Conservation (phyloP, 176 grass and related monocot species). For the Carex myosuroides region DNA sequence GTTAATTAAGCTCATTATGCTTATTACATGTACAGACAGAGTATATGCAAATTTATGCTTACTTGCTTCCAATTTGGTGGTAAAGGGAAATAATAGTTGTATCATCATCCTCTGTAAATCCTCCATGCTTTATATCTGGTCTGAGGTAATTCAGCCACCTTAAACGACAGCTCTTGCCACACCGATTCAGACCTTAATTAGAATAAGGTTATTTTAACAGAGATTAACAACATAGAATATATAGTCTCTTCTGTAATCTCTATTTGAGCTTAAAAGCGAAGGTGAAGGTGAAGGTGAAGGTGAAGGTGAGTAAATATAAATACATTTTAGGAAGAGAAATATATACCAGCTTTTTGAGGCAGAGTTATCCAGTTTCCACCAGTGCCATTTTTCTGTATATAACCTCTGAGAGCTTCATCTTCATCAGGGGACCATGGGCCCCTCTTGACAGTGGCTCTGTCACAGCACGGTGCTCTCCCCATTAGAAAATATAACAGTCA, state of each 20-base stretch:
- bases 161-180: conserved; percentile 84
- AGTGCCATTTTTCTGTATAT: conserved; percentile 53
- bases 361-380: conserved; percentile 92
- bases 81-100: conserved; percentile 59
- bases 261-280: too few species aligned
- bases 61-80: conserved; percentile 64
- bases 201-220: not conserved
- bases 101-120: conserved; percentile 81
- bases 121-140: conserved; percentile 75
- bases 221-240: not conserved
- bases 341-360: conserved; percentile 70
- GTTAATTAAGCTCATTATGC: not conserved
- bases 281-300: too few species aligned
- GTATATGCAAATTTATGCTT: not conserved
- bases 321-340: not conserved
- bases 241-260: too few species aligned
- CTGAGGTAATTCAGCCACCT: conserved; percentile 88
- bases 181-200: conserved; percentile 75
- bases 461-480: conserved; percentile 93
- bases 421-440: conserved; percentile 89
- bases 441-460: conserved; percentile 78
- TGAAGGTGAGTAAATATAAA: too few species aligned
- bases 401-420: conserved; percentile 55
- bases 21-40: too few species aligned
- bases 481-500: conserved; percentile 12